Conservation (phyloP, 768 basidiomycete genomes). For the Cystoderma amianthinum region DNA sequence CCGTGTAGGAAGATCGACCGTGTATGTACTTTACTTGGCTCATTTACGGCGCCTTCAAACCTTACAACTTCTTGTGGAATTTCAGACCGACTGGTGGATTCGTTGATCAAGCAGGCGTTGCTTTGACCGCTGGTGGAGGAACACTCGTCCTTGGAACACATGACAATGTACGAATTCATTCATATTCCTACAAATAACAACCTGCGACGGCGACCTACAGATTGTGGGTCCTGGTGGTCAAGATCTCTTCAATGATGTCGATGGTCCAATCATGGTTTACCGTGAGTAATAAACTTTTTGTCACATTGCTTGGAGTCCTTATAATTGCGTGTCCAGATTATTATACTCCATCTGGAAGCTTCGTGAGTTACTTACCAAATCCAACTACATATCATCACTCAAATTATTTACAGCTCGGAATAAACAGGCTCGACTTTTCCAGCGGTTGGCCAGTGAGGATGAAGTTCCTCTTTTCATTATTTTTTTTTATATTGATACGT, state of each 20-base stretch:
- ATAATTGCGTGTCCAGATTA: slow-evolving; percentile 27
- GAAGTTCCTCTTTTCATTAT: not conserved
- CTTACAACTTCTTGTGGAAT: not conserved
- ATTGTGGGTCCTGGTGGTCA: slow-evolving; percentile 51
- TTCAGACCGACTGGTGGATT: slow-evolving; percentile 34
- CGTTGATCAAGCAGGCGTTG: slow-evolving; percentile 38
- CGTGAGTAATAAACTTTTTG: slow-evolving; percentile 22
- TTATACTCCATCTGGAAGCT: slow-evolving; percentile 38
- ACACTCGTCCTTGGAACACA: slow-evolving; percentile 41
- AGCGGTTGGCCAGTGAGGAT: slow-evolving; percentile 44
- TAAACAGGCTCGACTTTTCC: slow-evolving; percentile 41
- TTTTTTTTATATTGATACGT: not conserved
- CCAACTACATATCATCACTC: not conserved
- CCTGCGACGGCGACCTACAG: slow-evolving; percentile 13
- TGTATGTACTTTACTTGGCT: slow-evolving; percentile 17
- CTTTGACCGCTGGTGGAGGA: slow-evolving; percentile 41
- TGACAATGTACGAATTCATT: slow-evolving; percentile 23
- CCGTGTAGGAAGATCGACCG: slow-evolving; percentile 42
- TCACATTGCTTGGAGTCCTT: not conserved
- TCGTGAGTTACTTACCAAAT: slow-evolving; percentile 19
- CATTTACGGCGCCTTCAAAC: not conserved
- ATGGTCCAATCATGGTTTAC: slow-evolving; percentile 43
- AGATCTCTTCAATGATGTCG: slow-evolving; percentile 35
- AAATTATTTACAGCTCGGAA: slow-evolving; percentile 23
- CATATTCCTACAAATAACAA: not conserved